Evolutionary conservation across 805 yeast genomes (phyloP), one percentile per base, ranked within the genome.

Genomic region (Scheffersomyces ergatensis): DNA sequence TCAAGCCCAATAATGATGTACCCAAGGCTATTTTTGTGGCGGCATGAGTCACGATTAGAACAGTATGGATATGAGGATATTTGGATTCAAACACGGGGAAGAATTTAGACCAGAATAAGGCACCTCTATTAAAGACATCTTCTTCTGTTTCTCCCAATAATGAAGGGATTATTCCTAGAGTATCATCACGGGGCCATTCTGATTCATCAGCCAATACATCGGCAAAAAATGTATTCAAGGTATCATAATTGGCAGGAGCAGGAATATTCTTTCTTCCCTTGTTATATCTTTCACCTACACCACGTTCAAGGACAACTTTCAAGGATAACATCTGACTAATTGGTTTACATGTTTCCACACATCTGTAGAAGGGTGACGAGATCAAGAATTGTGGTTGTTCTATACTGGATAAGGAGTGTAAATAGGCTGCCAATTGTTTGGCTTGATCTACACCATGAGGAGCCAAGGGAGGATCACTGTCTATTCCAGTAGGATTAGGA

Each of bases 221-320:
- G 0, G 75, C 69, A 59, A 92, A 92, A 45, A 78, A 79, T 31
- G 61, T 54, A 30, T 67, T 59, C 49, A 89, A 67, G 1, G 62
- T 52, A 13, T 69, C 73, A 37, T 65, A 62, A 16, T 71, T 59
- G 0, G 85, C 89, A 1, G 97, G 90, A 19, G 62, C 65, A 2
- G 97, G 95, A 45, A 85, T 78, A 12, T 78, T 67, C 1, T 70
- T 70, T 51, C 96, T 70, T 33, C 77, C 78, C n/a, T 78, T 80
- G 51, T 78, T 78, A 55, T 85, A 92, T 95, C 96, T 89, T 63
- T 93, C 97, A 17, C 97, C 95, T 19, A 92, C 72, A 0, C 97
- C 98, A 39, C 82, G 65, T 52, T 93, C 99, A 4, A 86, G 62
- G 36, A 65, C 72, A 9, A 90, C 76, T 11, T 80, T 78, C 26